Conservation (phyloP, 192 early-diverging fungal species). For the Backusella sp. region DNA sequence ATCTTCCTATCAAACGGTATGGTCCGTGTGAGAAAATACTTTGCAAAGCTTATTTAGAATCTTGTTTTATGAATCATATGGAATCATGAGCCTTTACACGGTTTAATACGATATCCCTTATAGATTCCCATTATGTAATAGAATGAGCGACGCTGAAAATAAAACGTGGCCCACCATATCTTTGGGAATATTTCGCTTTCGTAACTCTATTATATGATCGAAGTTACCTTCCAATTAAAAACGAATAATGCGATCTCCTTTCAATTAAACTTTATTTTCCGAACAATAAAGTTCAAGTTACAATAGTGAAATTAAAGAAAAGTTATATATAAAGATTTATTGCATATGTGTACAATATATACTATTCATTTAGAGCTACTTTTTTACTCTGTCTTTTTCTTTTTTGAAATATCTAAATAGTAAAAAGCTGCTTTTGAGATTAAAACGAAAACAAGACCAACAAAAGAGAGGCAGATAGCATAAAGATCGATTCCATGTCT, state of each 20-base stretch:
- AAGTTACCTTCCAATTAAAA: too few relatives aligned
- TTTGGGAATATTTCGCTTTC: too few relatives aligned
- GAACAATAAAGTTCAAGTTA: not conserved
- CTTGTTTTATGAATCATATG: not conserved
- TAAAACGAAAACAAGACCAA: not conserved
- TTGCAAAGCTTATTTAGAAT: not conserved
- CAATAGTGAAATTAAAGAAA: too few relatives aligned
- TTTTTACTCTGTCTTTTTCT: not conserved
- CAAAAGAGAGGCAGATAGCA: not conserved
- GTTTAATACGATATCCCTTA: not conserved
- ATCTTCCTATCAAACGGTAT: not conserved
- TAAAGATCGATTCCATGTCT: conserved; percentile 3
- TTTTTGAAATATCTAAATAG: not conserved
- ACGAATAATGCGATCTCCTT: not conserved
- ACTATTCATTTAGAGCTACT: not conserved
- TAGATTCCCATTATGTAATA: not conserved
- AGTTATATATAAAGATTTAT: not conserved
- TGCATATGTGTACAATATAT: not conserved
- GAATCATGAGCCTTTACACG: not conserved
- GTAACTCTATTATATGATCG: too few relatives aligned
- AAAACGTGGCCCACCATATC: not conserved
- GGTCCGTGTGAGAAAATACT: not conserved
- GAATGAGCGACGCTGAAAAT: not conserved
- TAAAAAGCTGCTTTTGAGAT: not conserved
- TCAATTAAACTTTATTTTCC: not conserved